Percentiles rank a stretch among this genome's conserved stretches.
phyloP scores from a whole-genome alignment of 202 grass and related monocot species.

The Digitaria exilis region DNA sequence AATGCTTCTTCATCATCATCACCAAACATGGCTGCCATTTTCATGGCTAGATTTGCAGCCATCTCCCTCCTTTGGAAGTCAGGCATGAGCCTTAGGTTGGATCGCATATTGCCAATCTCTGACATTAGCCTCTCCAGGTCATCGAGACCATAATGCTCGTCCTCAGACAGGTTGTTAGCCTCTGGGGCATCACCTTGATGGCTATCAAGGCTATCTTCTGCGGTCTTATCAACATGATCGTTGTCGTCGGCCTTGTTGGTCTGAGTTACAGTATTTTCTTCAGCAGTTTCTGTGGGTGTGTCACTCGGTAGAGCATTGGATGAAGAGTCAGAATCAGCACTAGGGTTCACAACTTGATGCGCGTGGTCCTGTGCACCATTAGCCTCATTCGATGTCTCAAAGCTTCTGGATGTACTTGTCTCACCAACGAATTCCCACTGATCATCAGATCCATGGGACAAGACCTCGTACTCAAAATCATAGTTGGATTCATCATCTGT shows the following conservation, averaged over 20 bases:
- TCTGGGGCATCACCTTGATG: slow-evolving; percentile 32
- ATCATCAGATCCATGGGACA: slow-evolving; percentile 93
- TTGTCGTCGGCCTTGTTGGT: slow-evolving; percentile 18
- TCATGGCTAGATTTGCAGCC: slow-evolving; percentile 84
- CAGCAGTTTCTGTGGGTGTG: slow-evolving; percentile 38
- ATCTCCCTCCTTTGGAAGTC: slow-evolving; percentile 94
- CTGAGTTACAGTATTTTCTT: slow-evolving; percentile 31
- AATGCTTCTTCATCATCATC: slow-evolving; percentile 62
- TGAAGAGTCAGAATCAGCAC: slow-evolving; percentile 21
- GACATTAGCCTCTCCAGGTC: slow-evolving; percentile 85
- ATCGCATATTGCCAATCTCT: slow-evolving; percentile 84
- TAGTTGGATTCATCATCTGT: slow-evolving; percentile 78
- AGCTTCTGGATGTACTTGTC: slow-evolving; percentile 48
- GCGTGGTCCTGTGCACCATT: slow-evolving; percentile 30
- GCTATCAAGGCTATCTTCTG: slow-evolving; percentile 19
- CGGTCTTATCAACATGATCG: slow-evolving; percentile 10
- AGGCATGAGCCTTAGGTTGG: slow-evolving; percentile 85
- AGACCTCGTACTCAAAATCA: slow-evolving; percentile 78
- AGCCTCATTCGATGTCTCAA: slow-evolving; percentile 42
- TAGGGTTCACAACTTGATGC: slow-evolving; percentile 17
- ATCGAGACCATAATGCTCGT: slow-evolving; percentile 77
- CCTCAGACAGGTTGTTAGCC: slow-evolving; percentile 37
- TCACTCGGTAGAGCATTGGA: slow-evolving; percentile 41
- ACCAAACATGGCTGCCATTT: slow-evolving; percentile 91
- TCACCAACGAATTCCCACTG: slow-evolving; percentile 71